Base-by-base conservation (phyloP, 768 basidiomycete species). In the Brasilioporus rufonigricans region DNA sequence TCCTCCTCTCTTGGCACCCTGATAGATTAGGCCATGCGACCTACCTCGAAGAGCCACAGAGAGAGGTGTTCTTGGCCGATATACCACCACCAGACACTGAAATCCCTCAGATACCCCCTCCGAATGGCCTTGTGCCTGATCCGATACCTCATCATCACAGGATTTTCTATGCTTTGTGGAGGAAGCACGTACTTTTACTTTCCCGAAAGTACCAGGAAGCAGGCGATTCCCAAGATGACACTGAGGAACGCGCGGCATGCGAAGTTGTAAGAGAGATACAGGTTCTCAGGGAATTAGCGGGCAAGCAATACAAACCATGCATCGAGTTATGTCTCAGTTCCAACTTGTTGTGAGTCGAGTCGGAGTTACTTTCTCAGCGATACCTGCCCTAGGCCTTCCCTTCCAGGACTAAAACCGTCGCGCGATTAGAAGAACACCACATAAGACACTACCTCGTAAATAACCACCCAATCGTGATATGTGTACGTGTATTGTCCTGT, bases 291-390 rank as follows among this genome's bases (percentile, higher is more conserved):
- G 27, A 47, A 3, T 47, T 63, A n/a, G 45, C 55, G 5, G 57
- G 48, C 3, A 57, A 56, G 14, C 59, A 62, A 24, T 77, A 81
- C 35, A 80, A 80, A 40, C 79, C 76, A 21, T 83, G 83, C 64
- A 80, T 93, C 38, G 91, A 93, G 69, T 85, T 93, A 40, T 93
- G 91, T 65, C 76, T 93, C 27, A 85, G 79, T 18, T 92, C 91
- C 1, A 93, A 93, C 69, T 64, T 93, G 12, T 58, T 91, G 83
- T 88, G 65, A 50, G 85, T 72, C 12, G 65, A 50, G 85, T 72
- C 12, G 2, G n/a, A 14, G n/a, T 36, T 8, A 6, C 10, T 16
- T 49, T 58, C 43, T 36, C 23, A 29, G 27, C 21, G 14, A 40
- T 23, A 36, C n/a, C 29, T 41, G 46, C 40, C 46, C 48, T 35